Base-by-base conservation (phyloP, 225 moss, liverwort and hornwort genomes). In the Pseudisothecium myosuroides region DNA sequence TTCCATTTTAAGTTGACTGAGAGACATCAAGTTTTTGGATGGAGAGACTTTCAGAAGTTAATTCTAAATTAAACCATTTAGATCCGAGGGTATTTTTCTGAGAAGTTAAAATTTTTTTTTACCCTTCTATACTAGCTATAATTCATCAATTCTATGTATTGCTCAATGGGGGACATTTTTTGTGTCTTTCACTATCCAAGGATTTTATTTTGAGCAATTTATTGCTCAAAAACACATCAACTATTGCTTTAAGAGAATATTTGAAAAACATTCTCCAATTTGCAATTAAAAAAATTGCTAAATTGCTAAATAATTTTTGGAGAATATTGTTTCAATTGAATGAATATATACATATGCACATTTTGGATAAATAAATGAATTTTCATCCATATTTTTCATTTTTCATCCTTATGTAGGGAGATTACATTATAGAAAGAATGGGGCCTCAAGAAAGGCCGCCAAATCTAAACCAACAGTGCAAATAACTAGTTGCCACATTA, bases 121-220 rank as follows among this genome's bases (percentile, higher is more conserved):
- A 23, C 39, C 23, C 0, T 24, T 0, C 4, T 8, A 71, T 41
- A 24, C 0, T 24, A 41, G 26, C 24, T 41, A 71, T 14, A 71
- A 15, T 15, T 41, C 5, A 41, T 27, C 15, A 14, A 71, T 71
- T 41, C 5, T 71, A 0, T 0, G 0, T 41, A 41, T 24, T 41
- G 15, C 8, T 41, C 26, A 14, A 14, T 26, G 4, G 1, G 0
- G 5, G 26, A 39, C 5, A 24, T 39, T 24, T 39, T 24, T n/a
- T 5, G 8, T 26, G 4, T 13, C 24, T 69, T 39, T 24, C 24
- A 29, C 20, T 20, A 66, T 26, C 43, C 2, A 27, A 43, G 1
- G 27, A 72, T 43, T 43, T 43, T 17, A 43, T 73, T 72, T 27
- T 43, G 4, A 43, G 9, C 15, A 72, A 27, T 16, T 73, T 10